Percentiles rank a stretch among this genome's conserved stretches.
Conservation (phyloP, 139 green algal species). For the Mesostigma viride region DNA sequence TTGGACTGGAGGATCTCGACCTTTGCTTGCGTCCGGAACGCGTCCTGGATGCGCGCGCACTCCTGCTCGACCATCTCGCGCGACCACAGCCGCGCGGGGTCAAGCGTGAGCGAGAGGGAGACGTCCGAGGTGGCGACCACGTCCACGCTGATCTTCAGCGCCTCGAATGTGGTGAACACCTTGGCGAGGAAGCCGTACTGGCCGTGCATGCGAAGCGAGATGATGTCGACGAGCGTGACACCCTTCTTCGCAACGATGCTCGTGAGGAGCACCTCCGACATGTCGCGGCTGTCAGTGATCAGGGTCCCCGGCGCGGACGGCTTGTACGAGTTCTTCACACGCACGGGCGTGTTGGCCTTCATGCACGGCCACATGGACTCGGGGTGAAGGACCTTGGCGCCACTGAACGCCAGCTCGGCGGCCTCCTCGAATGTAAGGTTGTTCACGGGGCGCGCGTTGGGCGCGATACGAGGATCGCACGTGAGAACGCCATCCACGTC, state of each 20-base stretch:
- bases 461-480: conserved; percentile 74
- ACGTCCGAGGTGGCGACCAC: conserved; percentile 92
- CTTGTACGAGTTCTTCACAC: conserved; percentile 99
- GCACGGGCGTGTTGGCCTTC: conserved; percentile 57
- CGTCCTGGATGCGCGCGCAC: conserved; percentile 18
- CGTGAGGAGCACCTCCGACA: conserved; percentile 63
- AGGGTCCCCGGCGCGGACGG: conserved; percentile 62
- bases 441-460: conserved; percentile 56
- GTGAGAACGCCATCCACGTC: conserved; percentile 97
- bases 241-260: conserved; percentile 88
- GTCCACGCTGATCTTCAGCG: conserved; percentile 79
- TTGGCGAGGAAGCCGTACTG: conserved; percentile 60
- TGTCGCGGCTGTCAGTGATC: conserved; percentile 62
- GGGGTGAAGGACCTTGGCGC: conserved; percentile 88
- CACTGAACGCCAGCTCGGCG: conserved; percentile 95
- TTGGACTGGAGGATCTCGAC: conserved; percentile 41
- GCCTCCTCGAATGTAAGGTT: conserved; percentile 95
- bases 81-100: conserved; percentile 62
- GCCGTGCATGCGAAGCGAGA: conserved; percentile 42
- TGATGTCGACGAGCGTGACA: conserved; percentile 49
- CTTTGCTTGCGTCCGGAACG: conserved; percentile 54
- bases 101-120: conserved; percentile 83
- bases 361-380: conserved; percentile 84
- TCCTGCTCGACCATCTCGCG: conserved; percentile 53
- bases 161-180: conserved; percentile 72